Conservation (phyloP, 2,329 filamentous ascomycete genomes). For the Phialophora verrucosa region DNA sequence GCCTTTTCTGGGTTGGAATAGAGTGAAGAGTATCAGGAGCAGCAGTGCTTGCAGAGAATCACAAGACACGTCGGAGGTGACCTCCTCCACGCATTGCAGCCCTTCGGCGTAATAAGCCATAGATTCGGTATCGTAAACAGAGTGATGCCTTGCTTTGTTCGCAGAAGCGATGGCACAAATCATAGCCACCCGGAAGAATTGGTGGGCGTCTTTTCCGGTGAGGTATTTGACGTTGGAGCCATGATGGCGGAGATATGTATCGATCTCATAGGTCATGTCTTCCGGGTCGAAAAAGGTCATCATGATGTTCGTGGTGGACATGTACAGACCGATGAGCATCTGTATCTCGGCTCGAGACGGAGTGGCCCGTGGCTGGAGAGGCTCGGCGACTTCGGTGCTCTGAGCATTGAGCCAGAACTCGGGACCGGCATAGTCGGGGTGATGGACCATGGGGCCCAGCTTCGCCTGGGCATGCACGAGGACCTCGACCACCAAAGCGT, state of each 20-base stretch:
- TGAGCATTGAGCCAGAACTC: conserved; percentile 39
- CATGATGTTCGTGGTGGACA: conserved; percentile 42
- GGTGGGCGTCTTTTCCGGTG: conserved; percentile 41
- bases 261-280: conserved; percentile 38
- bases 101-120: conserved; percentile 41
- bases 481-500: conserved; percentile 39
- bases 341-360: conserved; percentile 37
- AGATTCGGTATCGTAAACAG: conserved; percentile 36
- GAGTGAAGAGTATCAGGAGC: conserved; percentile 40
- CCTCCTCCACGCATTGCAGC: conserved; percentile 43
- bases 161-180: conserved; percentile 44
- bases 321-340: conserved; percentile 41
- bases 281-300: conserved; percentile 42
- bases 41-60: conserved; percentile 42
- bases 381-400: conserved; percentile 33
- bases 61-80: conserved; percentile 41
- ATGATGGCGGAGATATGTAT: conserved; percentile 37
- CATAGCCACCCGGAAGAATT: conserved; percentile 45
- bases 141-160: conserved; percentile 41
- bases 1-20: conserved; percentile 41
- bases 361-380: conserved; percentile 28
- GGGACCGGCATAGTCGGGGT: conserved; percentile 36
- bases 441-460: conserved; percentile 37
- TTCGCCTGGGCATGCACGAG: conserved; percentile 39
- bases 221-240: conserved; percentile 34